These are phyloP conservation scores for Trichosanthes truncata DNA, from an alignment of 306 rosid species.

Conservation along the genomic window DNA sequence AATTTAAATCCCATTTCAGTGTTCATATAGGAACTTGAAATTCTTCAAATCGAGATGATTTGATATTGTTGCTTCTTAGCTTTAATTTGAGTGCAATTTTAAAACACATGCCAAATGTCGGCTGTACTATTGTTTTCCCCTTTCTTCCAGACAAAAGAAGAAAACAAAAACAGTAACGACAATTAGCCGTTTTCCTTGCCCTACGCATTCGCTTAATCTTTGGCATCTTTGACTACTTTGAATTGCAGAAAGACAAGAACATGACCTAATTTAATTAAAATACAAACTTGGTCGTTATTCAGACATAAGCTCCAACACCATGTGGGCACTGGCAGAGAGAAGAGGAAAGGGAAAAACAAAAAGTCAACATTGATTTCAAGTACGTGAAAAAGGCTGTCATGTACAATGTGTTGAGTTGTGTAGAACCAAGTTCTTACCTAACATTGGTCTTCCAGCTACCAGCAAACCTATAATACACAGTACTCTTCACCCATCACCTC, in stretches of 20 bases:
- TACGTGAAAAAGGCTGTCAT: not conserved
- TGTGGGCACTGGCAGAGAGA: not conserved
- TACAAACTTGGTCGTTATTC: too few relatives aligned
- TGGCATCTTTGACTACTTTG: not conserved
- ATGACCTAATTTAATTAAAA: not conserved
- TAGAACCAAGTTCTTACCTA: not conserved
- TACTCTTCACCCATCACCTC: not conserved
- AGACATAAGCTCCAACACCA: too few relatives aligned
- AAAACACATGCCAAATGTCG: not conserved
- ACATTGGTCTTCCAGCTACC: not conserved
- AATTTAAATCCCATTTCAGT: too few relatives aligned
- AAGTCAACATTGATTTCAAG: constrained; percentile 1
- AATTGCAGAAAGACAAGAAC: not conserved
- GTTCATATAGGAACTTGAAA: too few relatives aligned
- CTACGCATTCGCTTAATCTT: not conserved
- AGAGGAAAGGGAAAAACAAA: too few relatives aligned
- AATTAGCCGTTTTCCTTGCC: constrained; percentile 11
- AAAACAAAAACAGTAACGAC: constrained; percentile 2
- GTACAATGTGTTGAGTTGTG: constrained; percentile 11
- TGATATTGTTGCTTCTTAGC: not conserved
- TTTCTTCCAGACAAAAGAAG: not conserved
- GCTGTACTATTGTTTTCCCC: not conserved
- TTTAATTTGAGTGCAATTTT: not conserved
- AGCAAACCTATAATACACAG: not conserved
- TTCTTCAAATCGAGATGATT: not conserved